These are phyloP conservation scores for Fraxinus xanthoxyloides DNA, from an alignment of 305 asterid species.

Conservation along the genomic window DNA sequence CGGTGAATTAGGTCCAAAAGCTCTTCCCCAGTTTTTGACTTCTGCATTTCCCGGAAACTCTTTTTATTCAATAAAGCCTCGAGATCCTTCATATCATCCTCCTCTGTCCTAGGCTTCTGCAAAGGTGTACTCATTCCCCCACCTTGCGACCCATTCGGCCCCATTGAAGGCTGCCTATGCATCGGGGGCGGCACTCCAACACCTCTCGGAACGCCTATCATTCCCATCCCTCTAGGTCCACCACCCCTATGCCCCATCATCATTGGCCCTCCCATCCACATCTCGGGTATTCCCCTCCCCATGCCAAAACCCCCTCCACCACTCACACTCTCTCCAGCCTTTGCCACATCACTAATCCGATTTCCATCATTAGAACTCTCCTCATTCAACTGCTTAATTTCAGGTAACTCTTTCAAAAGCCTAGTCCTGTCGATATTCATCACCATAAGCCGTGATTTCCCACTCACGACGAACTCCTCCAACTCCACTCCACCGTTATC, in stretches of 20 bases:
- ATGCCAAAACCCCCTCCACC: conserved; percentile 42
- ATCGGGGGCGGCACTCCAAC: conserved; percentile 87
- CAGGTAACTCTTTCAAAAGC: conserved; percentile 78
- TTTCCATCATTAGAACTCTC: conserved; percentile 39
- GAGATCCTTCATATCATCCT: conserved; percentile 89
- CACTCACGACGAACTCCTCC: conserved; percentile 81
- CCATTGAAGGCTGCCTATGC: conserved; percentile 66
- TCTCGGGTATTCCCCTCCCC: conserved; percentile 59
- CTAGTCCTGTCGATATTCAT: conserved; percentile 79
- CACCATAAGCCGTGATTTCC: conserved; percentile 77
- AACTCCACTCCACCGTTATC: conserved; percentile 83
- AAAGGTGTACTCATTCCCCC: conserved; percentile 41
- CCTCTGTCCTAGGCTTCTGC: conserved; percentile 83
- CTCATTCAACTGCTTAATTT: conserved; percentile 61
- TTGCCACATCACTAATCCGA: conserved; percentile 32
- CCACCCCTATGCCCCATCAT: conserved; percentile 66
- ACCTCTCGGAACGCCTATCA: conserved; percentile 87
- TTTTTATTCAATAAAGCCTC: conserved; percentile 86
- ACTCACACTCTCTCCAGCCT: conserved; percentile 36
- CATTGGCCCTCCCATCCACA: conserved; percentile 64
- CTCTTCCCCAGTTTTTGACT: conserved; percentile 95
- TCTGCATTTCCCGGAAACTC: conserved; percentile 87
- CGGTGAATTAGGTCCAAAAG: conserved; percentile 87
- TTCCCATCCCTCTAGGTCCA: conserved; percentile 79
- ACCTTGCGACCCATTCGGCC: conserved; percentile 35